These are phyloP conservation scores for Trametes coccinea DNA, from an alignment of 768 basidiomycete species.

Conservation along the genomic window DNA sequence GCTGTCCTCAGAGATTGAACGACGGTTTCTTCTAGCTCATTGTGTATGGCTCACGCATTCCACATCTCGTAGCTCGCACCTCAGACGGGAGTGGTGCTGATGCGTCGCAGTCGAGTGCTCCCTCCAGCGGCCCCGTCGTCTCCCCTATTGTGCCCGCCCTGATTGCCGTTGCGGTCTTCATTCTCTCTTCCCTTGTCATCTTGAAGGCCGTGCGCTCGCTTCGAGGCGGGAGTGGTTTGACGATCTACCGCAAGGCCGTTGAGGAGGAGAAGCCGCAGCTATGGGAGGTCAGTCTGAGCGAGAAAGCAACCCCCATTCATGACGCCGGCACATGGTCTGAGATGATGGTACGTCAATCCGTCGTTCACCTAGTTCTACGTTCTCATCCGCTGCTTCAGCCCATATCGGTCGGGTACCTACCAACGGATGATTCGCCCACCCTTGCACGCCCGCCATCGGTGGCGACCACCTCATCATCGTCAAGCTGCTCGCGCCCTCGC, in stretches of 20 bases:
- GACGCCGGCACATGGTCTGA: background rate
- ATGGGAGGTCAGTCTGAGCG: background rate
- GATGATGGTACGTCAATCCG: conserved; percentile 2
- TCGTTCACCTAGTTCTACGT: background rate
- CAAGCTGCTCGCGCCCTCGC: background rate
- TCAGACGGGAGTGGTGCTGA: background rate
- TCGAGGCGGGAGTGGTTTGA: background rate
- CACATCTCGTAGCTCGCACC: background rate
- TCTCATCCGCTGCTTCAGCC: background rate
- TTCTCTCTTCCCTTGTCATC: background rate
- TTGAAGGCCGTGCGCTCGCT: background rate
- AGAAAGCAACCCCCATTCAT: background rate
- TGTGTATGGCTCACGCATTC: background rate
- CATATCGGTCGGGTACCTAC: background rate
- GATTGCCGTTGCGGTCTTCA: conserved; percentile 7
- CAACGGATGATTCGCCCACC: background rate
- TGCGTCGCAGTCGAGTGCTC: background rate
- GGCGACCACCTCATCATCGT: background rate
- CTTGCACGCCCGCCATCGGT: background rate
- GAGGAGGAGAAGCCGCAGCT: conserved; percentile 9
- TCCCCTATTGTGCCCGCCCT: background rate
- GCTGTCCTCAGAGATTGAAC: no score
- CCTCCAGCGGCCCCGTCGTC: background rate
- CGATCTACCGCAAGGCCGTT: background rate
- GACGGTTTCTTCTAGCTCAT: background rate